Evolutionary conservation across 2,329 filamentous ascomycete species (phyloP).

Genomic region (Tolypocladium sp.): DNA sequence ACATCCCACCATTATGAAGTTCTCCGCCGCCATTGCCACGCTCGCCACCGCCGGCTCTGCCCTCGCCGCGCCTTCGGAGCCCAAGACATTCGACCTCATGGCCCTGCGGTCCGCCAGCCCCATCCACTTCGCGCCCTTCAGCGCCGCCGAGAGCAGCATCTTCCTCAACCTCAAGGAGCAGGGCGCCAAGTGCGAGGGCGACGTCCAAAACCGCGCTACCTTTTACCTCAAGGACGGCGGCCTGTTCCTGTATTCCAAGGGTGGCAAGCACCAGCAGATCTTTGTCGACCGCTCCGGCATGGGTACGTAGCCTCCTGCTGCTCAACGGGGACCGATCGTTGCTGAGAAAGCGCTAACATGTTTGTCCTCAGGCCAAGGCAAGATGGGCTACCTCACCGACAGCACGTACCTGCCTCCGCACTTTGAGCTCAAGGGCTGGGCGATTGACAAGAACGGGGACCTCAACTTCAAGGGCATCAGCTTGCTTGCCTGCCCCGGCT

Average conservation of each 20-base stretch:
- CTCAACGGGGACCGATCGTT: background rate
- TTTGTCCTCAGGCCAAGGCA: slow-evolving; percentile 35
- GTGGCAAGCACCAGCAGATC: slow-evolving; percentile 34
- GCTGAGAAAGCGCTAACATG: slow-evolving; percentile 1
- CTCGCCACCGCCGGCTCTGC: slow-evolving; percentile 16
- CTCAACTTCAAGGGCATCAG: slow-evolving; percentile 34
- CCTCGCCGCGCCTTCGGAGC: slow-evolving; percentile 14
- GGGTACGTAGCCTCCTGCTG: slow-evolving; percentile 30
- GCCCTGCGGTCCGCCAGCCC: slow-evolving; percentile 37
- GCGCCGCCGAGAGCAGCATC: slow-evolving; percentile 34
- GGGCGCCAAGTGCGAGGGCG: slow-evolving; percentile 38
- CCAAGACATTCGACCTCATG: slow-evolving; percentile 36
- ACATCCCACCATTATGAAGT: slow-evolving; percentile 15
- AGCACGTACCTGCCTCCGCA: slow-evolving; percentile 27
- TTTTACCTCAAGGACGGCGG: slow-evolving; percentile 38
- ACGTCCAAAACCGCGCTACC: slow-evolving; percentile 31
- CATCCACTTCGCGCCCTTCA: slow-evolving; percentile 36
- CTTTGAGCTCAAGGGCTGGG: slow-evolving; percentile 37
- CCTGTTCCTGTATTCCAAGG: slow-evolving; percentile 36
- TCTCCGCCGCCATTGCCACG: slow-evolving; percentile 14
- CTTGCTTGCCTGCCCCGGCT: slow-evolving; percentile 44
- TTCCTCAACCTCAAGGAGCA: slow-evolving; percentile 33
- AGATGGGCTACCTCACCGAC: slow-evolving; percentile 42
- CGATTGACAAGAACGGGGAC: slow-evolving; percentile 29
- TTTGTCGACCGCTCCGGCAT: slow-evolving; percentile 49